phyloP scores from a whole-genome alignment of 2,329 filamentous ascomycete species.

The Zalaria sp. region DNA sequence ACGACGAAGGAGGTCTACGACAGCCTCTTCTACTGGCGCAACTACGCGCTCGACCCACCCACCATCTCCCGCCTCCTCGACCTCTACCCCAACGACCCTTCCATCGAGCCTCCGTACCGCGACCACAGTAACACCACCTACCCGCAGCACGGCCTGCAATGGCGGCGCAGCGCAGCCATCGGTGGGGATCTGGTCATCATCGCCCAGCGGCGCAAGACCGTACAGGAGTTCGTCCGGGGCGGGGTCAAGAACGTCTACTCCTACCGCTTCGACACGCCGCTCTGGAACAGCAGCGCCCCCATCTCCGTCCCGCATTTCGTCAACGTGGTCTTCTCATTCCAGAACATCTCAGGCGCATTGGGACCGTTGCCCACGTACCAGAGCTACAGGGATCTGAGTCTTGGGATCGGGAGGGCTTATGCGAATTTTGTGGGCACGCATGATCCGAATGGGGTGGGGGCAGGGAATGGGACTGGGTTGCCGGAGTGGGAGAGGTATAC shows the following conservation, averaged over 20 bases:
- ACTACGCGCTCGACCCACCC: conserved; percentile 31
- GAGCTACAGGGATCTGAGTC: conserved; percentile 24
- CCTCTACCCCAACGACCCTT: conserved; percentile 36
- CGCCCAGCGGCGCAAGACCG: conserved; percentile 30
- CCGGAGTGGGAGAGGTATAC: conserved; percentile 30
- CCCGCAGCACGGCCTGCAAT: conserved; percentile 24
- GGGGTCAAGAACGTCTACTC: conserved; percentile 26
- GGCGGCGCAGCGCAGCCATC: conserved; percentile 28
- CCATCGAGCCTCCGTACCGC: conserved; percentile 30
- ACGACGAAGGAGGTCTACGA: conserved; percentile 31
- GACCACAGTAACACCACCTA: conserved; percentile 11
- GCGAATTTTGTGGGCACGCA: conserved; percentile 29
- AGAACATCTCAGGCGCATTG: conserved; percentile 35
- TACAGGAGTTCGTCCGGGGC: conserved; percentile 23
- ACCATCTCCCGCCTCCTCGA: conserved; percentile 30
- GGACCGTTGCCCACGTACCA: conserved; percentile 26
- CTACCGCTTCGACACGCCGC: conserved; percentile 36
- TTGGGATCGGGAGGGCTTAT: conserved; percentile 26
- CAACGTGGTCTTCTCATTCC: conserved; percentile 38
- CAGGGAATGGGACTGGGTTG: conserved; percentile 10
- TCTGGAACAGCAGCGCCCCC: conserved; percentile 26
- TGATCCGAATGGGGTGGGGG: conserved; percentile 26
- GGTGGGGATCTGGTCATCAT: conserved; percentile 36
- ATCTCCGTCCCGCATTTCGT: conserved; percentile 33
- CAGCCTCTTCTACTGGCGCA: conserved; percentile 28